Base-by-base conservation (phyloP, 257 asterid genomes). In the Scutellaria galericulata region DNA sequence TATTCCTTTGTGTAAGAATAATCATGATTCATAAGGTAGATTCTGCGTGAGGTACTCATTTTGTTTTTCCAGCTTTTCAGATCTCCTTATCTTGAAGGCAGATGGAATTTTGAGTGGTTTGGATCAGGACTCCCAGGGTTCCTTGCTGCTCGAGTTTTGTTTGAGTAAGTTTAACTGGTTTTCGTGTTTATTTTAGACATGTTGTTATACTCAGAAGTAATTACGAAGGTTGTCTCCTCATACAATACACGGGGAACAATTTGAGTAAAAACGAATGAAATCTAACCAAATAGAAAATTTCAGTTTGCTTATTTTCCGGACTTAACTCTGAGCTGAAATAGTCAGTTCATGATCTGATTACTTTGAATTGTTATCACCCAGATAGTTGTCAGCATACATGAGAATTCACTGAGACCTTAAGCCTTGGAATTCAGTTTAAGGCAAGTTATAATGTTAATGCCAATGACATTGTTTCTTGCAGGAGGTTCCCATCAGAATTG, bases 121-220 rank as follows among this genome's bases (percentile, higher is more conserved):
- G 95, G 88, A 74, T 77, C 87, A 12, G 96, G 97, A 77, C 90
- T 84, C 81, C 89, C 87, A 0, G 88, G 89, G n/a, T 72, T 90
- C 50, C 47, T 78, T 50, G 84, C 93, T 72, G 94, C 91, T 60
- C 83, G 54, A 20, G 41, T 83, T 41, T 57, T 89, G 70, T 85
- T 90, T 37, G 89, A 86, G 98, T 91, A 81, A 80, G 87, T 71
- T 52, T 46, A 24, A 20, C 13, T 66, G 64, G 61, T 7, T 66
- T 20, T 48, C 24, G 37, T 64, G 69, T 68, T 27, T 27, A 27
- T 27, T 27, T 27, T 27, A 27, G 35, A 27, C 35, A 27, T 27
- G 41, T 35, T 27, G 41, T 35, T 31, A 12, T 22, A 27, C 56
- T 70, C 9, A 45, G 11, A 51, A 62, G 7, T n/a, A 50, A 50